Base-by-base conservation (phyloP, 2,329 filamentous ascomycete species). In the Penicillium sumatraense region DNA sequence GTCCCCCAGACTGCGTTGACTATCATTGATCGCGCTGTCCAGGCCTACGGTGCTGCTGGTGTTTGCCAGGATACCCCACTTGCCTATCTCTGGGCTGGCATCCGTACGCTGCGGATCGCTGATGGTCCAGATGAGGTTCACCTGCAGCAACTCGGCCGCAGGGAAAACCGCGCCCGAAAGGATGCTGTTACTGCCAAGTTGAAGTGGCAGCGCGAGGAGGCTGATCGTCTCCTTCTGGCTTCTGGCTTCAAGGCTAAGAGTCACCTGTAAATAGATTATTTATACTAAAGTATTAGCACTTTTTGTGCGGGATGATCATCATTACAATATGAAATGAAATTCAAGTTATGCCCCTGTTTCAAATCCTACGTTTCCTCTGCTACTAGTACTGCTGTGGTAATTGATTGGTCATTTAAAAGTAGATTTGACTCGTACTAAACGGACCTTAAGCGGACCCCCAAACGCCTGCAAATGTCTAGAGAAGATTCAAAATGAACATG, bases 51-150 rank as follows among this genome's bases (percentile, higher is more conserved):
- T 57, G 95, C 88, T 56, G 91, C 90, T 3, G 95, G 95, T 71
- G 89, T 99, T 46, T 90, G 86, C 69, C 95, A 98, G 80, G 95
- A 99, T 64, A 98, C 95, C 1, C 95, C 95, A 18, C 80, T 99
- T 61, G 93, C 92, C 11, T 83, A 81, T 71, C 88, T 93, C 85
- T 96, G 90, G 87, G 86, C 90, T 18, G 79, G 83, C 57, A 90
- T 92, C 68, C 82, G 92, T 55, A 96, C 93, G 6, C 81, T 96
- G 75, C 83, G 90, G 58, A 85, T 96, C 64, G 92, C 91, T 0
- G 95, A 99, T 75, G 95, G 95, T 0, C 95, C 95, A 0, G 95
- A 99, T 76, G 95, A 99, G 85, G 95, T 98, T 57, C 95, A 96
- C 74, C 76, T 93, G 77, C 60, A 80, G 74, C 74, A 79, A 77